Evolutionary conservation across 257 asterid genomes (phyloP).

Genomic region (Fraxinus anomala): DNA sequence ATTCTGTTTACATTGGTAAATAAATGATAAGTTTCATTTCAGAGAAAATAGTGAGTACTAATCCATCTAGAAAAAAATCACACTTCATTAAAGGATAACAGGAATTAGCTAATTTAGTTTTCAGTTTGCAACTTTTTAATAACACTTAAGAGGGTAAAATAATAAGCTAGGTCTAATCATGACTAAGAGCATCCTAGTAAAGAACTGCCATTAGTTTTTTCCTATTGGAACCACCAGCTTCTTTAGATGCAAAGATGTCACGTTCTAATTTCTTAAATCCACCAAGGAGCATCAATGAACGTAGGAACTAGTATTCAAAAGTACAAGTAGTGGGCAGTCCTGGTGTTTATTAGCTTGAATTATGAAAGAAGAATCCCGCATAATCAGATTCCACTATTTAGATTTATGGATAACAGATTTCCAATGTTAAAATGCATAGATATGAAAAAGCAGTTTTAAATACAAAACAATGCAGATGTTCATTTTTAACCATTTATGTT

Average conservation of each 20-base stretch:
- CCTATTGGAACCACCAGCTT: background rate
- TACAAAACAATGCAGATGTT: background rate
- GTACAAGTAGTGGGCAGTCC: background rate
- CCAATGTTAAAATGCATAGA: background rate
- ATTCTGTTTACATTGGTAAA: slow-evolving; percentile 48
- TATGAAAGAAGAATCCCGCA: background rate
- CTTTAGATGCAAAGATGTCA: background rate
- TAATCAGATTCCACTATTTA: background rate
- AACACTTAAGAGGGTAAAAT: background rate
- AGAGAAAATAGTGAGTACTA: slow-evolving; percentile 9
- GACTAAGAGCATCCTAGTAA: background rate
- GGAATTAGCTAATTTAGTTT: background rate
- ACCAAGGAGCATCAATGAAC: background rate
- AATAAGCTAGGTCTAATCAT: background rate
- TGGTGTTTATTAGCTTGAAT: background rate
- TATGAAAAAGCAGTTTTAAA: background rate
- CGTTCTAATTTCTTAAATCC: background rate
- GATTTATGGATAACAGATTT: background rate
- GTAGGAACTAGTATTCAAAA: too few relatives aligned
- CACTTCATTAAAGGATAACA: background rate
- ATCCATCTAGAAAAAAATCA: background rate
- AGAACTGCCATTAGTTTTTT: background rate
- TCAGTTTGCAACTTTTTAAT: background rate
- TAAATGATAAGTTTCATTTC: slow-evolving; percentile 18
- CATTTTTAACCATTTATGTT: background rate